These are phyloP conservation scores for Drechslera avenae DNA, from an alignment of 2,329 filamentous ascomycete species.

Conservation along the genomic window DNA sequence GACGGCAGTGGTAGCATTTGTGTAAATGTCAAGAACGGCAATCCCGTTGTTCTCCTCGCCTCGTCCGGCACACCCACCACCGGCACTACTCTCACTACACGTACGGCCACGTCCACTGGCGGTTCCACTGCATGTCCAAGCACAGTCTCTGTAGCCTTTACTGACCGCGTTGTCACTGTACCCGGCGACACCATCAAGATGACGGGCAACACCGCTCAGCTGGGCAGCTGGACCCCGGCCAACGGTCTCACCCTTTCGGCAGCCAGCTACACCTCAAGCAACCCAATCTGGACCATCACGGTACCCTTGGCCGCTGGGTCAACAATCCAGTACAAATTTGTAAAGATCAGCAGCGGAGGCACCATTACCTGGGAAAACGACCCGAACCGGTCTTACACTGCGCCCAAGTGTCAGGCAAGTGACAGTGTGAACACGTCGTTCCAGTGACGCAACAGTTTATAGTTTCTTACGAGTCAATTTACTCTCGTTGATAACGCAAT, in stretches of 20 bases:
- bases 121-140: conserved; percentile 28
- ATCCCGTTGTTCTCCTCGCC: conserved; percentile 50
- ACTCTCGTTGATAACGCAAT: no score
- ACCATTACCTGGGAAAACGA: conserved; percentile 55
- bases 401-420: conserved; percentile 34
- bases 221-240: conserved; percentile 53
- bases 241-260: conserved; percentile 50
- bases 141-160: conserved; percentile 50
- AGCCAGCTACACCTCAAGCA: conserved; percentile 50
- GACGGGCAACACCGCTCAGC: conserved; percentile 51
- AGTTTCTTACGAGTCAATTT: no score
- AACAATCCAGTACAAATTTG: conserved; percentile 54
- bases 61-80: conserved; percentile 19
- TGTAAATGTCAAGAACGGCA: conserved; percentile 49
- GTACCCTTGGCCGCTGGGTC: conserved; percentile 50
- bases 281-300: conserved; percentile 56
- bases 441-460: conserved; percentile 2
- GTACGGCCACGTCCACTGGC: conserved; percentile 12
- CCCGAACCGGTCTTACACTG: conserved; percentile 51
- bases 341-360: conserved; percentile 52
- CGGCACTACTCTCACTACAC: conserved; percentile 19
- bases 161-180: conserved; percentile 54
- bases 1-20: conserved; percentile 52
- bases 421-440: conserved; percentile 32
- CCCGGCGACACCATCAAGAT: conserved; percentile 57